Base-by-base conservation (phyloP, 148 eudicot genomes). In the Chenopodium berlandieri region DNA sequence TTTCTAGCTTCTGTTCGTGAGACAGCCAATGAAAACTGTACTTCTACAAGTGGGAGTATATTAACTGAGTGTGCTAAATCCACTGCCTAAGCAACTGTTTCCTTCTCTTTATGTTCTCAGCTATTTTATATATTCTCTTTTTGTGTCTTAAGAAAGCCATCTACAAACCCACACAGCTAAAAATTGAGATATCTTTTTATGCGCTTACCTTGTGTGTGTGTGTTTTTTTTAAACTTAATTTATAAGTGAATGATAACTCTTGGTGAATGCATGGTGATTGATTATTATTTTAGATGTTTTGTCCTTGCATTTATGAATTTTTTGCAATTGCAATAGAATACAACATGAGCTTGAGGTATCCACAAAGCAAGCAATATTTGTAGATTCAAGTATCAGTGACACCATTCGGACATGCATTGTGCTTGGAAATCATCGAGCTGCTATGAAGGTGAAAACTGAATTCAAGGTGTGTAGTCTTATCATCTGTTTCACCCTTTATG, bases 351-450 rank as follows among this genome's bases (percentile, higher is more conserved):
- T 94, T 68, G 98, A 94, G 86, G 95, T 92, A 69, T 81, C 90
- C 23, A 94, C 98, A 64, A 97, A 97, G 84, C 99, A 97, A 89
- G 88, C 97, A 34, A 91, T 97, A 54, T 97, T 97, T 87, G 94
- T 97, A 79, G 98, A 92, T 86, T 97, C 99, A 78, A 97, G 99
- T 86, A 92, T 97, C 66, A 97, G 95, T 85, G 99, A 97, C 83
- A 97, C 99, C 74, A 97, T 97, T 54, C 92, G 99, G 44, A 97
- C 99, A 25, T 97, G 99, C 82, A 97, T 97, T 78, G 98, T 92
- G 31, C 91, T 94, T 75, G 98, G 98, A 79, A 92, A 96, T 86
- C 98, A 96, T 79, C 91, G 91, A 69, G 99, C 92, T 77, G 99
- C 99, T 46, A 34, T 85, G 87, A 90, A 86, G 90, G 98, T 96